Percentiles rank a stretch among this genome's conserved stretches.
Evolutionary conservation across 1,139 yeast genomes (phyloP).

Genomic region (Spencermartinsiella ligniputridi): DNA sequence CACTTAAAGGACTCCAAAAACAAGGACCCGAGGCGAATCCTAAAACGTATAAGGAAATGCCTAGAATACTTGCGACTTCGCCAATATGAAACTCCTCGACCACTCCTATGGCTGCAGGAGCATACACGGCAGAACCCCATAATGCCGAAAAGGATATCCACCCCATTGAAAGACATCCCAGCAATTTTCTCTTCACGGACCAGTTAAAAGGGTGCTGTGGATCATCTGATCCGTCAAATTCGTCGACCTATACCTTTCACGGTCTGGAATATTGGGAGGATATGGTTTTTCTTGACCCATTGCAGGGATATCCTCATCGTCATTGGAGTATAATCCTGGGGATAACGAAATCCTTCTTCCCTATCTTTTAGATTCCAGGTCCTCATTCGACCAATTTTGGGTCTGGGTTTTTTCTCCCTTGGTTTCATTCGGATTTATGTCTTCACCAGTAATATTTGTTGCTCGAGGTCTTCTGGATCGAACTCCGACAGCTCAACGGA

Average conservation of each 20-base stretch:
- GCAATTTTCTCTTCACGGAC: conserved; percentile 35
- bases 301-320: too few relatives aligned
- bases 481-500: too few relatives aligned
- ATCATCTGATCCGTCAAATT: conserved; percentile 50
- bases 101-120: conserved; percentile 34
- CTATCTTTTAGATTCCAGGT: too few relatives aligned
- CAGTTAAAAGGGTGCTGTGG: conserved; percentile 49
- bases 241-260: conserved; percentile 45
- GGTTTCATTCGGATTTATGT: too few relatives aligned
- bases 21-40: conserved; percentile 86
- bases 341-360: too few relatives aligned
- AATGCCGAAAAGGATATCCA: conserved; percentile 37
- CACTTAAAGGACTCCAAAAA: conserved; percentile 40
- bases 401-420: too few relatives aligned
- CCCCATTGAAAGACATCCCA: conserved; percentile 33
- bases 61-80: conserved; percentile 39
- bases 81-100: conserved; percentile 30
- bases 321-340: too few relatives aligned
- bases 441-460: too few relatives aligned
- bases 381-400: too few relatives aligned
- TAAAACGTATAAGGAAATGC: conserved; percentile 64
- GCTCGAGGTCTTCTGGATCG: too few relatives aligned
- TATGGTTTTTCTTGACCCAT: conserved; percentile 46
- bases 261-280: conserved; percentile 47
- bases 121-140: conserved; percentile 43